Evolutionary conservation across 768 basidiomycete species (phyloP).

Genomic region (Erythrobasidium yunnanense): DNA sequence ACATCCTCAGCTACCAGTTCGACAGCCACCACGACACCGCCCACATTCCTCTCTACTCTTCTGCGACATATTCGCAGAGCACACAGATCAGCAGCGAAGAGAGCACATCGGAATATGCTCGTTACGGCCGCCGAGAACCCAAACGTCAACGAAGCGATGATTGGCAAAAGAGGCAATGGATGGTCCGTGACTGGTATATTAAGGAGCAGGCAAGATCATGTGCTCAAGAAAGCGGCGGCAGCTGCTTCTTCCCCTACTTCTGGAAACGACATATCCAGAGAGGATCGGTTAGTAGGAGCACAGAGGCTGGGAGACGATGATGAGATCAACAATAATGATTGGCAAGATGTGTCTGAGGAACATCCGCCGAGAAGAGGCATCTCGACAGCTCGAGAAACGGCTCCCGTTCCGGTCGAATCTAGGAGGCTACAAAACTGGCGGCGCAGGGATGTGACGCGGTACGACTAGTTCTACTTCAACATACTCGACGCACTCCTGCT

Average conservation of each 20-base stretch:
- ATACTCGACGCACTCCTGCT: neutral
- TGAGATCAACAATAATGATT: neutral
- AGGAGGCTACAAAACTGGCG: constrained; percentile 22
- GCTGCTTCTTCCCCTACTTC: no score
- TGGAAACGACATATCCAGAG: no score
- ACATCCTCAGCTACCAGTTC: neutral
- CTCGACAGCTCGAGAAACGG: neutral
- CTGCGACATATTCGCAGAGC: constrained; percentile 2
- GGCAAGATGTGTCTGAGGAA: constrained; percentile 1
- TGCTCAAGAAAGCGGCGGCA: neutral
- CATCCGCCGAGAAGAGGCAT: no score
- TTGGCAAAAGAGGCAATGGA: constrained; percentile 8
- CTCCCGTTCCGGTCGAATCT: neutral
- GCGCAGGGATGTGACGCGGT: constrained; percentile 15
- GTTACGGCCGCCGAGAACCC: constrained; percentile 13
- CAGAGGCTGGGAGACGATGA: neutral
- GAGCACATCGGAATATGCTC: constrained; percentile 14
- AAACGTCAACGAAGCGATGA: constrained; percentile 18
- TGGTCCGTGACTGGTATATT: constrained; percentile 22
- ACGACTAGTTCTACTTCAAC: constrained; percentile 9
- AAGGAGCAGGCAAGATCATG: constrained; percentile 13
- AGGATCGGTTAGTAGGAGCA: constrained; percentile 11
- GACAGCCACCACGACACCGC: neutral
- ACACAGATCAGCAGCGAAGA: neutral
- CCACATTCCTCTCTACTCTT: constrained; percentile 12